Base-by-base conservation (phyloP, 306 rosid genomes). In the Morella rubra region DNA sequence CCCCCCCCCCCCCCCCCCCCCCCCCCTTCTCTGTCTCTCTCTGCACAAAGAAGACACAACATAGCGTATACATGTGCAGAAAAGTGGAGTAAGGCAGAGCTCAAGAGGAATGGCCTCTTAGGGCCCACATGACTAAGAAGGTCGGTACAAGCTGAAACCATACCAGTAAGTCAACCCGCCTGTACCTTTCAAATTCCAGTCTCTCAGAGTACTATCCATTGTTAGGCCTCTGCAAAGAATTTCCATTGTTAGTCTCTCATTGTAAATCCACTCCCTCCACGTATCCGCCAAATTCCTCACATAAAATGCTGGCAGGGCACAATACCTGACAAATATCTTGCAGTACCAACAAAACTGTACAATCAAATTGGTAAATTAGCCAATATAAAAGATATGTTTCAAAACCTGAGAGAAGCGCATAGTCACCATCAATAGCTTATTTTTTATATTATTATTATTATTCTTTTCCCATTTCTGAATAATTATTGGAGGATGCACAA, bases 401-500 rank as follows among this genome's bases (percentile, higher is more conserved):
- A 44, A 15, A 60, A 51, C 12, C n/a, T 42, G 16, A 6, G 56
- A 41, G 78, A 47, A 55, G 64, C 32, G 32, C 46, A 75, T 45
- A 56, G 32, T 60, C 68, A 52, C 69, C 80, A 53, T 72, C 77
- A 73, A 37, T 44, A 37, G 78, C 72, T 71, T 77, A 61, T 77
- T 74, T 32, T 32, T 32, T 32, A 50, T 67, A 73, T 69, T 37
- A 44, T 65, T 42, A 62, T 77, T 67, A 53, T 1, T 13, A 46
- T 73, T 79, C 76, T 80, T 75, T 69, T 22, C 80, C 72, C 52
- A 52, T 14, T 47, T 71, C 70, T 72, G 58, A 56, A 56, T 14
- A 69, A 77, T 67, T 76, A 76, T 73, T 82, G 27, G 73, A 77
- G 27, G 49, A 81, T 85, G 81, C 67, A 71, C 83, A 72, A 61